Evolutionary conservation across 2,329 filamentous ascomycete genomes (phyloP).

Genomic region (Teratosphaeriaceae sp.): DNA sequence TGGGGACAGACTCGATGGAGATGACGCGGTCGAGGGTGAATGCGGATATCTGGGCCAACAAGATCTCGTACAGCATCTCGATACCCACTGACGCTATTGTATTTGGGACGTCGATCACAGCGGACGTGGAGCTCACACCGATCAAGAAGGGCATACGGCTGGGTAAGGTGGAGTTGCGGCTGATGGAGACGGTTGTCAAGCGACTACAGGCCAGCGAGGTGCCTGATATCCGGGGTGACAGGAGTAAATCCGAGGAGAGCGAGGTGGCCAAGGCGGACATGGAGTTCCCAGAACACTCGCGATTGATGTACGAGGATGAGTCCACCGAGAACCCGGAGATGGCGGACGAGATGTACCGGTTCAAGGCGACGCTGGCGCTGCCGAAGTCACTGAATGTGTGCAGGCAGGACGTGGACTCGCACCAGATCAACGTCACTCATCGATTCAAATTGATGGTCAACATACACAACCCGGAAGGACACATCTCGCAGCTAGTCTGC

Average conservation of each 20-base stretch:
- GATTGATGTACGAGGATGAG: conserved; percentile 32
- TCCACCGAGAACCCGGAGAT: conserved; percentile 31
- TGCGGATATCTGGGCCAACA: conserved; percentile 96
- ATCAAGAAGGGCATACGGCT: conserved; percentile 82
- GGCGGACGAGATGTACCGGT: conserved; percentile 53
- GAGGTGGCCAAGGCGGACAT: conserved; percentile 33
- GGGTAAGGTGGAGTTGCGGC: conserved; percentile 70
- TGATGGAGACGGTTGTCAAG: conserved; percentile 67
- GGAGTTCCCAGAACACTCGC: conserved; percentile 32
- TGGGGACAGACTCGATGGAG: conserved; percentile 64
- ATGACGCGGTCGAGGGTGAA: conserved; percentile 48
- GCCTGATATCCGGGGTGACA: conserved; percentile 26
- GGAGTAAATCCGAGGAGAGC: conserved; percentile 29
- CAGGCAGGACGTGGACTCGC: conserved; percentile 81
- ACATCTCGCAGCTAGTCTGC: conserved; percentile 86
- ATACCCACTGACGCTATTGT: conserved; percentile 92
- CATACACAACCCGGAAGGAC: conserved; percentile 89
- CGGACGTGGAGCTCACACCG: conserved; percentile 82
- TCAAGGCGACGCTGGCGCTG: conserved; percentile 56
- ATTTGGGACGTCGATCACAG: conserved; percentile 77
- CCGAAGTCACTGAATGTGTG: conserved; percentile 78
- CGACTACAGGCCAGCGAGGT: conserved; percentile 29
- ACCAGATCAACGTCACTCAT: conserved; percentile 86
- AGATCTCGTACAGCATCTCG: conserved; percentile 90
- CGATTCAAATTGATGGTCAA: conserved; percentile 89